A percentile compares a stretch with the other conserved stretches of the same genome.
Evolutionary conservation across 371 early-diverging fungal species (phyloP).

Genomic region (Parasitella parasitica): DNA sequence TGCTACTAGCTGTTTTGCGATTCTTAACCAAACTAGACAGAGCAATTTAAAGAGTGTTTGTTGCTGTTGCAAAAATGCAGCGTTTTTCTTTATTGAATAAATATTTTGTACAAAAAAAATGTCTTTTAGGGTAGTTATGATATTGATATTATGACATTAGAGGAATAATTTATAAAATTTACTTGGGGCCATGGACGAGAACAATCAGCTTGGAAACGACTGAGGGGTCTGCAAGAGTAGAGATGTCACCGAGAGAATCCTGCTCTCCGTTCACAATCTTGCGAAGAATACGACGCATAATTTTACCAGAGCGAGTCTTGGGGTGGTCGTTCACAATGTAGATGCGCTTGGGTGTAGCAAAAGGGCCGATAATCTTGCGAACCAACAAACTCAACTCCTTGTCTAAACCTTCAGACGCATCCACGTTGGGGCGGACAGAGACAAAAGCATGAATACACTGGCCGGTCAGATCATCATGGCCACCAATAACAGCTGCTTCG

Average conservation of each 20-base stretch:
- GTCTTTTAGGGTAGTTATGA: not conserved
- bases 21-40: no score
- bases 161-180: constrained; percentile 7
- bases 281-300: constrained; percentile 92
- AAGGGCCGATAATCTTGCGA: constrained; percentile 90
- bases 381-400: constrained; percentile 76
- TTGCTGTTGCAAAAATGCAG: not conserved
- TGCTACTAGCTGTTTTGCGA: not conserved
- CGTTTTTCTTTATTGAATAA: not conserved
- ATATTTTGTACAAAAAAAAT: not conserved
- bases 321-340: constrained; percentile 87
- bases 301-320: constrained; percentile 97
- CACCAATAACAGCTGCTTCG: constrained; percentile 96
- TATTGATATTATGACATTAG: constrained; percentile 2
- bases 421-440: constrained; percentile 61
- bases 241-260: constrained; percentile 82
- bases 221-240: constrained; percentile 82
- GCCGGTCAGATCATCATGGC: constrained; percentile 92
- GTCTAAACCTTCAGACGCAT: constrained; percentile 45
- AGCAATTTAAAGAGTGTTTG: not conserved
- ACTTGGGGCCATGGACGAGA: constrained; percentile 21
- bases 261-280: constrained; percentile 87
- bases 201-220: constrained; percentile 27
- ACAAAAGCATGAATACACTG: constrained; percentile 76
- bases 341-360: constrained; percentile 89